A percentile compares a stretch with the other conserved stretches of the same genome.
Evolutionary conservation across 257 asterid genomes (phyloP).

Genomic region (Solanum lycopersicoides): DNA sequence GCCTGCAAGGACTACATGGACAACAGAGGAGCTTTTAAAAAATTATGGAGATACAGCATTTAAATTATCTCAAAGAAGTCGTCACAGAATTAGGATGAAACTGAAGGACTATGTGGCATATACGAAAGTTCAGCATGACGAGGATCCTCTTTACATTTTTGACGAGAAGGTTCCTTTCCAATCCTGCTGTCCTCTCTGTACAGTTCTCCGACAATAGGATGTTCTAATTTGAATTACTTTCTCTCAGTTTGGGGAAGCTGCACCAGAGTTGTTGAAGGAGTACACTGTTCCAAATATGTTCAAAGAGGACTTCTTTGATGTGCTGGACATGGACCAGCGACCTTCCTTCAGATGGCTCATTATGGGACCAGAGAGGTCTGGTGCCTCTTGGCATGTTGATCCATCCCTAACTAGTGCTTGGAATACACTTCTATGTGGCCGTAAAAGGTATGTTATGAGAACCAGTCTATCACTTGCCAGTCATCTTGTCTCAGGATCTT

Average conservation of each 20-base stretch:
- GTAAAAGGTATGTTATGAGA: conserved; percentile 57
- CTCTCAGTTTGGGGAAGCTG: conserved; percentile 80
- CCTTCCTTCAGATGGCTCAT: conserved; percentile 95
- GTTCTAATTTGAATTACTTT: conserved; percentile 2
- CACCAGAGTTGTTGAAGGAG: conserved; percentile 70
- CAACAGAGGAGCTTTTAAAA: conserved; percentile 48
- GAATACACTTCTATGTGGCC: conserved; percentile 97
- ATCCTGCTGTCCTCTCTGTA: conserved; percentile 3
- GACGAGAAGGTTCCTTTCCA: conserved; percentile 61
- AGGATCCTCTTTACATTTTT: conserved; percentile 93
- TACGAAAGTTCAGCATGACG: conserved; percentile 82
- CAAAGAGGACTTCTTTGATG: conserved; percentile 91
- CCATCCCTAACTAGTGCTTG: conserved; percentile 99
- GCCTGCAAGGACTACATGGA: conserved; percentile 86
- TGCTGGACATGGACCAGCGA: conserved; percentile 65
- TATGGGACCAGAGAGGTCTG: conserved; percentile 97
- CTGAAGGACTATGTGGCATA: conserved; percentile 76
- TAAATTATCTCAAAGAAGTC: conserved; percentile 76
- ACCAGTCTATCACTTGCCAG: not conserved
- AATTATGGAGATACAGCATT: conserved; percentile 63
- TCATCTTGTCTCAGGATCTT: not conserved
- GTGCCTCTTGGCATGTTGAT: conserved; percentile 99
- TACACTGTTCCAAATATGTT: conserved; percentile 74
- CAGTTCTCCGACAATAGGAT: conserved; percentile 6
- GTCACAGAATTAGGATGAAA: conserved; percentile 61